Percentiles rank a stretch among this genome's conserved stretches.
These are phyloP conservation scores for Schizochytrium sp. DNA, from an alignment of 108 stramenopile genomes.

Conservation along the genomic window DNA sequence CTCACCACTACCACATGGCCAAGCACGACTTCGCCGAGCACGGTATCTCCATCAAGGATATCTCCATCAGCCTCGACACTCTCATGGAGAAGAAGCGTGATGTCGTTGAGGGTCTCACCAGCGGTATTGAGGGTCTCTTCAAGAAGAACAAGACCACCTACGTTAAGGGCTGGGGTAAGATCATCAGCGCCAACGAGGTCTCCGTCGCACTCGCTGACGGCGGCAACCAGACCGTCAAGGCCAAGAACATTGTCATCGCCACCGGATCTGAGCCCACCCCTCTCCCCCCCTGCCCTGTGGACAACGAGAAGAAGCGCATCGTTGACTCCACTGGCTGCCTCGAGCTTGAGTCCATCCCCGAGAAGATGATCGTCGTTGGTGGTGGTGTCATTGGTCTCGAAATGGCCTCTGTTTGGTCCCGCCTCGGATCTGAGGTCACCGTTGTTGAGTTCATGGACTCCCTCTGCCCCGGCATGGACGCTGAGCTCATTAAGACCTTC, in stretches of 20 bases:
- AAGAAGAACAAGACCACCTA: conserved; percentile 99
- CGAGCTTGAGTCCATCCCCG: conserved; percentile 88
- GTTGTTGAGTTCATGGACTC: conserved; percentile 98
- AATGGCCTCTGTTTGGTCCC: conserved; percentile 99
- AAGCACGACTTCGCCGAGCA: conserved; percentile 93
- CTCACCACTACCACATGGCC: conserved; percentile 96
- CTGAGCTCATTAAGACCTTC: conserved; percentile 94
- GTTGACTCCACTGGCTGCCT: conserved; percentile 98
- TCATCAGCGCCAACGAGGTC: conserved; percentile 87
- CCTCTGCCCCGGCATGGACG: conserved; percentile 93
- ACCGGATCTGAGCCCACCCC: conserved; percentile 98
- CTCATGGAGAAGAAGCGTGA: conserved; percentile 92
- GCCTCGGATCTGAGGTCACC: conserved; percentile 94
- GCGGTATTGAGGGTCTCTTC: conserved; percentile 95
- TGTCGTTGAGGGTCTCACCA: conserved; percentile 94
- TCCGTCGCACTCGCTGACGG: conserved; percentile 87
- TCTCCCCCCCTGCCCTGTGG: conserved; percentile 95
- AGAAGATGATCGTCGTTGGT: conserved; percentile 93
- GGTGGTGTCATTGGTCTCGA: conserved; percentile 99
- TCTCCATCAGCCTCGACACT: conserved; percentile 89
- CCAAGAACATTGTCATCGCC: conserved; percentile 97
- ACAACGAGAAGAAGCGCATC: conserved; percentile 94
- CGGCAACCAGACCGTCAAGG: conserved; percentile 82
- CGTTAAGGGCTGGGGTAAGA: conserved; percentile 91
- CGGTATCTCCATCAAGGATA: conserved; percentile 81